These are phyloP conservation scores for Termitomyces heimii DNA, from an alignment of 768 basidiomycete species.

Conservation along the genomic window DNA sequence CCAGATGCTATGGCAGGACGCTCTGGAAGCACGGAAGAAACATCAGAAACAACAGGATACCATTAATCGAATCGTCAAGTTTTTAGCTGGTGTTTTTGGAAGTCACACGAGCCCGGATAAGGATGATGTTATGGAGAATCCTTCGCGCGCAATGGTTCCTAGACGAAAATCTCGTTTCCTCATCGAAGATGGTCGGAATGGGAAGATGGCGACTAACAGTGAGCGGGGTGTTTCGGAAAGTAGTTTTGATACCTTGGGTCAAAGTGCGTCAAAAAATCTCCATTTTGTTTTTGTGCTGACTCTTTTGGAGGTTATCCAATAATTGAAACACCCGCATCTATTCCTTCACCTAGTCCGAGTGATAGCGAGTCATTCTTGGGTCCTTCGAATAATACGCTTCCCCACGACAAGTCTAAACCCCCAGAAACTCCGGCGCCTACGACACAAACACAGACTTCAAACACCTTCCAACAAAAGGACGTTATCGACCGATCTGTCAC, in stretches of 20 bases:
- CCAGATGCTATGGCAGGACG: conserved; percentile 90
- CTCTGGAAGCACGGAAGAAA: conserved; percentile 66
- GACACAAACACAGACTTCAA: neutral
- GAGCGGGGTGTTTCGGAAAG: conserved; percentile 26
- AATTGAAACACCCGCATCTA: conserved; percentile 40
- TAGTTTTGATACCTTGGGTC: neutral
- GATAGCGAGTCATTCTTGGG: conserved; percentile 5
- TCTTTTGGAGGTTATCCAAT: conserved; percentile 33
- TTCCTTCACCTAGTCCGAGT: conserved; percentile 26
- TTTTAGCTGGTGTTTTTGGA: conserved; percentile 90
- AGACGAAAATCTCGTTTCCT: conserved; percentile 52
- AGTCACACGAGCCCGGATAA: conserved; percentile 34
- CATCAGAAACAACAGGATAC: conserved; percentile 95
- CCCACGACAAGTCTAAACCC: neutral
- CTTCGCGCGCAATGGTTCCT: conserved; percentile 39
- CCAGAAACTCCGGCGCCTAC: neutral
- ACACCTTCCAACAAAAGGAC: neutral
- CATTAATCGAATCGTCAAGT: conserved; percentile 91
- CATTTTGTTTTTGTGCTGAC: conserved; percentile 8
- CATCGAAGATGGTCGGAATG: conserved; percentile 53
- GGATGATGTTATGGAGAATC: conserved; percentile 22
- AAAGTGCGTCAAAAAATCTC: conserved; percentile 9
- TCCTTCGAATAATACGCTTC: neutral
- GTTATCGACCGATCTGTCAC: conserved; percentile 19
- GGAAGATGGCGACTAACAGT: conserved; percentile 31